Conservation (phyloP, 2,329 filamentous ascomycete genomes). For the Bipolaris oryzae region DNA sequence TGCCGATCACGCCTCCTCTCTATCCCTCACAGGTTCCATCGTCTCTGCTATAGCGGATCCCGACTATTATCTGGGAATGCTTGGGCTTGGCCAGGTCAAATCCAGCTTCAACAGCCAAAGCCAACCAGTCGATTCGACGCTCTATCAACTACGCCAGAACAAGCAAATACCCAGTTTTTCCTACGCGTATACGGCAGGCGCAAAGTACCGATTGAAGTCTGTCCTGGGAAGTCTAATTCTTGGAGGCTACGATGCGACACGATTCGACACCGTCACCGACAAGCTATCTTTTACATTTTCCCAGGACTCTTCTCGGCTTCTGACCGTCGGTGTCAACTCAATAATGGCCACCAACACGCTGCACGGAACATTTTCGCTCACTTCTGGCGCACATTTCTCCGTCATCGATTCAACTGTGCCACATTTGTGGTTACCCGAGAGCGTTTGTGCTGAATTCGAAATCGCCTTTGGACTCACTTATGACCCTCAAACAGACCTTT, state of each 20-base stretch:
- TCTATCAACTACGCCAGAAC: conserved; percentile 36
- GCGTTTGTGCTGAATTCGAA: conserved; percentile 50
- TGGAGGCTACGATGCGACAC: conserved; percentile 51
- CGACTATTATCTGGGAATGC: conserved; percentile 40
- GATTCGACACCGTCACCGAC: conserved; percentile 40
- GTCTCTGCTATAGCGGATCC: conserved; percentile 38
- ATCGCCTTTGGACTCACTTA: conserved; percentile 49
- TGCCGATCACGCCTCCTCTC: conserved; percentile 19
- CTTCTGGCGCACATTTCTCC: conserved; percentile 40
- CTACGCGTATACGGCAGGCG: conserved; percentile 46
- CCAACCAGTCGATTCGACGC: conserved; percentile 33
- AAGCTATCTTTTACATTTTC: conserved; percentile 43
- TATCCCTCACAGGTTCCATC: conserved; percentile 36
- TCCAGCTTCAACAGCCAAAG: conserved; percentile 40
- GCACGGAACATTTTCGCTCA: conserved; percentile 43
- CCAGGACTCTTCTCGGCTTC: conserved; percentile 36
- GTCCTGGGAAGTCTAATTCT: conserved; percentile 47
- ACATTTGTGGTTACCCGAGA: conserved; percentile 50
- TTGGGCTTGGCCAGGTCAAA: conserved; percentile 38
- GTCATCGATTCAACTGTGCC: conserved; percentile 51
- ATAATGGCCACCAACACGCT: conserved; percentile 41
- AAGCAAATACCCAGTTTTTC: conserved; percentile 44
- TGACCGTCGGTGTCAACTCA: conserved; percentile 44
- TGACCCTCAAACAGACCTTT: conserved; percentile 45
- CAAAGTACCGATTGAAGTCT: conserved; percentile 41